A percentile compares a stretch with the other conserved stretches of the same genome.
Evolutionary conservation across 1,284 basidiomycete genomes (phyloP).

Genomic region (Vanrija humicola): DNA sequence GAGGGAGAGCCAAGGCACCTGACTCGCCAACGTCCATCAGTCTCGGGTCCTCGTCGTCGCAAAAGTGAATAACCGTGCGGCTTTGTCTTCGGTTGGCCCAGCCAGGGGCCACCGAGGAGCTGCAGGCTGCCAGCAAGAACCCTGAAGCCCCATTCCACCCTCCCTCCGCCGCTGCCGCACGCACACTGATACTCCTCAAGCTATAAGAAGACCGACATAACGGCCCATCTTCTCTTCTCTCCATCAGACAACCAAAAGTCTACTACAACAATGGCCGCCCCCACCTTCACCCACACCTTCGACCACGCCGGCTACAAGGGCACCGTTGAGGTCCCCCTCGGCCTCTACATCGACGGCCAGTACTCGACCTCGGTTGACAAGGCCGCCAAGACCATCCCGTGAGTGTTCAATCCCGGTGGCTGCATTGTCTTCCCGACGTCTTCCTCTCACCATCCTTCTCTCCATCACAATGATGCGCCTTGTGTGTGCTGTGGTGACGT

Average conservation of each 20-base stretch:
- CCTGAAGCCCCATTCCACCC: too few relatives aligned
- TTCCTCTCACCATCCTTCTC: neutral
- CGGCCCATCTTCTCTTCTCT: neutral
- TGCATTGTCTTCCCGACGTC: neutral
- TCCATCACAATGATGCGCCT: too few relatives aligned
- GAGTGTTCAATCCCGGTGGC: constrained; percentile 16
- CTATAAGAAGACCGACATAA: constrained; percentile 10
- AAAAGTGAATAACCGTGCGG: too few relatives aligned
- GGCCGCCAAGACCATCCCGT: constrained; percentile 44
- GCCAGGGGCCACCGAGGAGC: too few relatives aligned
- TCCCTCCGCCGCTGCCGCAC: neutral
- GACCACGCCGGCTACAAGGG: constrained; percentile 64
- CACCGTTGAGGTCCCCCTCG: constrained; percentile 63
- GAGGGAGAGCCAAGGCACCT: too few relatives aligned
- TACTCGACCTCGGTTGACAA: constrained; percentile 66
- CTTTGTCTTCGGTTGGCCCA: too few relatives aligned
- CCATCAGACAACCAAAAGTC: neutral
- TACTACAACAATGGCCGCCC: constrained; percentile 12
- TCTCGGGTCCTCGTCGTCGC: too few relatives aligned
- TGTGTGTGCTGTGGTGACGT: too few relatives aligned
- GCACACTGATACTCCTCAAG: too few relatives aligned
- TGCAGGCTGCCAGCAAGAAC: too few relatives aligned
- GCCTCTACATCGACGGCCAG: constrained; percentile 78
- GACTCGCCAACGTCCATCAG: too few relatives aligned
- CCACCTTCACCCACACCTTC: constrained; percentile 59